Base-by-base conservation (phyloP, 2,329 filamentous ascomycete species). In the Plectosphaerella plurivora region DNA sequence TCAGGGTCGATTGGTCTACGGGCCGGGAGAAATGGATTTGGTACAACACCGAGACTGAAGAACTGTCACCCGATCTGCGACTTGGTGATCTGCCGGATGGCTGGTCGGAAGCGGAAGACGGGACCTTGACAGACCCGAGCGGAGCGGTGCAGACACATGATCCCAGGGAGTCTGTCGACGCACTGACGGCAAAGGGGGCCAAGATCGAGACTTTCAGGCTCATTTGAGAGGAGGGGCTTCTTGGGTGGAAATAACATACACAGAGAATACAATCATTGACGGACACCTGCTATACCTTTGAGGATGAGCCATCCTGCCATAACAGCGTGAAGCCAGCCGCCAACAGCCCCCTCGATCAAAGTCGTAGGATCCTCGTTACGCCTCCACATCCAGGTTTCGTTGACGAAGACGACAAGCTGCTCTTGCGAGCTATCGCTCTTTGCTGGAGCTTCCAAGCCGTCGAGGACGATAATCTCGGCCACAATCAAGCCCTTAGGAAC, bases 311-410 rank as follows among this genome's bases (percentile, higher is more conserved):
- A 67, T n/a, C 60, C 59, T 18, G 60, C 58, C 28, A 62, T 47
- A 8, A 62, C 28, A 11, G 55, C 46, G 49, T 72, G 69, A 25
- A 69, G 51, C 65, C 65, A 69, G 3, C 55, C 56, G 1, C 65
- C 64, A 1, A 64, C 12, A 0, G 55, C 28, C 2, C 56, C 53
- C 53, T 71, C 68, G 22, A 71, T 54, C 49, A 69, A 48, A 11
- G 62, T 60, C 15, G 62, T 58, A 47, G 56, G 58, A 47, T 68
- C 67, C 16, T 57, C 54, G 15, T 50, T 33, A 11, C 51, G 57
- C 44, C 68, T 61, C 68, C 68, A 71, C 64, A 69, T 65, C 69
- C 68, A 70, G n/a, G 69, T 69, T 61, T 71, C 68, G 52, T 69
- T 70, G 45, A 68, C 59, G 47, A 71, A 66, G 8, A 65, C 57